Base-by-base conservation (phyloP, 108 stramenopile species). In the Nitzschia sp. region DNA sequence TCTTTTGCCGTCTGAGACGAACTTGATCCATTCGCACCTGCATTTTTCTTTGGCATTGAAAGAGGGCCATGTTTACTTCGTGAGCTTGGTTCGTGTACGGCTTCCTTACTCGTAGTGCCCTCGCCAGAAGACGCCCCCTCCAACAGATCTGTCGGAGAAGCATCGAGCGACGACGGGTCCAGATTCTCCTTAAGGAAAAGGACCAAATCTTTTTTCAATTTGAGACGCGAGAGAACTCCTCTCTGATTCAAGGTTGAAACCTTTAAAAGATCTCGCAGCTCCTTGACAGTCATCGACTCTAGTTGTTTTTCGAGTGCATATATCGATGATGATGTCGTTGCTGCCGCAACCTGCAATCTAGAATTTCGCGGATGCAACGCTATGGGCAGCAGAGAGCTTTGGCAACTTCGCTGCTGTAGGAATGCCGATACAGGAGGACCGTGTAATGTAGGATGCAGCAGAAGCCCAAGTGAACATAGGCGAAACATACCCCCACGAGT, bases 271-370 rank as follows among this genome's bases (percentile, higher is more conserved):
- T 77, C 45, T 48, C 71, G 74, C 25, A 92, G 73, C 23, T 92
- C 82, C 44, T 81, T 85, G 6, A 92, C 82, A 9, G 85, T 91
- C 84, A 91, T 77, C 31, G 78, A 73, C 21, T 88, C 64, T 16
- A 88, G 57, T 5, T 31, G 19, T 69, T 61, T 13, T 29, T 57
- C 38, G 9, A 41, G 38, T 41, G 6, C 38, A 41, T 41, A 6
- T 13, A 41, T 13, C 5, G n/a, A 6, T 6, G 50, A 23, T 19
- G 50, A 53, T 53, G 6, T 21, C 11, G 17, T 53, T 25, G 6
- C 6, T 8, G 23, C 6, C 52, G n/a, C n/a, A n/a, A n/a, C n/a
- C n/a, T n/a, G n/a, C n/a, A n/a, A n/a, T n/a, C n/a, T n/a, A n/a
- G n/a, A n/a, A n/a, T n/a, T n/a, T n/a, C n/a, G n/a, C n/a, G n/a